Evolutionary conservation across 805 yeast species (phyloP), one percentile per base, ranked within the genome.

Genomic region (Spathaspora sp.): DNA sequence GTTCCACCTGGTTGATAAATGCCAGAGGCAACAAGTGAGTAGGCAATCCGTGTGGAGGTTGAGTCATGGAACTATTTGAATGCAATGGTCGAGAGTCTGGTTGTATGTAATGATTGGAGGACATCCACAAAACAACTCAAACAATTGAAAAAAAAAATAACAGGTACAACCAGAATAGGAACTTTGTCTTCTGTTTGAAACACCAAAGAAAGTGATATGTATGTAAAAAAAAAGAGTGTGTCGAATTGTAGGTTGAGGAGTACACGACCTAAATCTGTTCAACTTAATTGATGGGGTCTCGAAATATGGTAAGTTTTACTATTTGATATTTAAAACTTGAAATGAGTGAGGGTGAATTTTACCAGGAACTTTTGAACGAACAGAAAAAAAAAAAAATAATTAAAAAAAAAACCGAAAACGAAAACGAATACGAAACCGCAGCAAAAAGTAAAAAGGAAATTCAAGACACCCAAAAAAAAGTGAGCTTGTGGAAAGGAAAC

Each of bases 21-120:
- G 58, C 58, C 49, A 58, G 63, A 4, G 69, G 68, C 23, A 64
- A 49, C 45, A 65, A 56, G 53, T 63, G 66, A 6, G 62, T 57
- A 8, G 69, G 68, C 16, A 64, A 35, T 35, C 40, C 40, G 16
- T 35, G 40, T 14, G 40, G 40, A 3, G 40, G 17, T 14, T 35
- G 40, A 35, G 40, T 35, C 40, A 23, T 53, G 53, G 38, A 10
- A 29, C 23, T 44, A 31, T 47, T 54, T 52, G 45, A 26, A 42
- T 42, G 17, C 28, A 20, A 23, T 18, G 28, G 10, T 14, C 28
- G 19, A 18, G 26, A 26, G 23, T 31, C 23, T 18, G 47, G 26
- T 18, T 20, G 16, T 31, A 28, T 20, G 18, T 44, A 44, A 17
- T 45, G 47, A 19, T 45, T 45, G 42, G 47, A 45, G 6, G 47